A percentile compares a stretch with the other conserved stretches of the same genome.
Conservation (phyloP, 139 green algal species). For the Chlamydomonas incerta region DNA sequence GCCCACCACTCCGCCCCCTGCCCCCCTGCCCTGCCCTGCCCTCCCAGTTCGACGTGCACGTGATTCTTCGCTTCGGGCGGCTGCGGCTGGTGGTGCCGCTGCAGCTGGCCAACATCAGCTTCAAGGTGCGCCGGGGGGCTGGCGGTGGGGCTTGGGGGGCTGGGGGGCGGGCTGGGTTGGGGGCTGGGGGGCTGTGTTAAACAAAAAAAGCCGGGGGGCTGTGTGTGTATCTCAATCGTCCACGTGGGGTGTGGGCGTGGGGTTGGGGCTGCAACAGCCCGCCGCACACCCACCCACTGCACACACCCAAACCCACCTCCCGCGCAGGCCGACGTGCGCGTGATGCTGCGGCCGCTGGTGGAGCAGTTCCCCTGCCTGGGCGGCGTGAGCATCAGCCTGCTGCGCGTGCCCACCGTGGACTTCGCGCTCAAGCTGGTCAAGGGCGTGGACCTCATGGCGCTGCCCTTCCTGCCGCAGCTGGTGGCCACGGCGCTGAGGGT, state of each 20-base stretch:
- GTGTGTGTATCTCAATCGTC: too few species aligned
- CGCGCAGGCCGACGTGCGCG: slow-evolving; percentile 55
- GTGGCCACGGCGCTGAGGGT: slow-evolving; percentile 53
- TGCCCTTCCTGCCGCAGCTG: slow-evolving; percentile 69
- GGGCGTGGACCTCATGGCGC: slow-evolving; percentile 76
- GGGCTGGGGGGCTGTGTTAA: too few species aligned
- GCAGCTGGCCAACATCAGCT: slow-evolving; percentile 57
- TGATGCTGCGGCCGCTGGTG: slow-evolving; percentile 76
- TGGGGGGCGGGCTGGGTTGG: too few species aligned
- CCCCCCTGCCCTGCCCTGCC: background rate
- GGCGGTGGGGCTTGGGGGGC: background rate
- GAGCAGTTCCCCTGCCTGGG: slow-evolving; percentile 84
- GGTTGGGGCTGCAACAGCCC: background rate
- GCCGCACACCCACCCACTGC: background rate
- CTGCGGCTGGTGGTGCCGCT: slow-evolving; percentile 59
- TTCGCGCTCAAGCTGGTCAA: slow-evolving; percentile 65
- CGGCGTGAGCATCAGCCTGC: slow-evolving; percentile 74
- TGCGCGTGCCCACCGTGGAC: slow-evolving; percentile 72
- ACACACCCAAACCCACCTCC: background rate
- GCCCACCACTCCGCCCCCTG: too few species aligned
- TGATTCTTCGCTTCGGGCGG: slow-evolving; percentile 51
- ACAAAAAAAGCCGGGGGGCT: too few species aligned
- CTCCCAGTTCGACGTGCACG: slow-evolving; percentile 58
- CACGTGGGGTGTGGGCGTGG: too few species aligned
- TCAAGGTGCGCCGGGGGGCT: slow-evolving; percentile 51